Base-by-base conservation (phyloP, 176 grass and related monocot species). In the Puccinellia tenuiflora region DNA sequence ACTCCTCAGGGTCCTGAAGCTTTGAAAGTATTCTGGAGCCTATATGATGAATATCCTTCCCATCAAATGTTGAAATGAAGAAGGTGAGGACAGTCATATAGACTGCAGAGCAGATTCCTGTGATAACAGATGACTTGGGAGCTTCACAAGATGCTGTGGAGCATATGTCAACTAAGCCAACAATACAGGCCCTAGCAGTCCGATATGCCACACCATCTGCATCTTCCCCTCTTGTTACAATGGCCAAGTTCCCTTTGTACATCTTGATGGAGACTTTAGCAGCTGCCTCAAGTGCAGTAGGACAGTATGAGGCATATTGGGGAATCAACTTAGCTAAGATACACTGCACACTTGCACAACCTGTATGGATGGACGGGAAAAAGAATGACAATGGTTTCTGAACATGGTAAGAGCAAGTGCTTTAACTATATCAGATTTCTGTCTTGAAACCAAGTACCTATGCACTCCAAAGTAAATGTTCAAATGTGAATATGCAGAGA, bases 261-360 rank as follows among this genome's bases (percentile, higher is more conserved):
- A 98, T 98, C 72, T 94, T 92, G 75, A 98, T 94, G 13, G 90
- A 86, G 68, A 98, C 92, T 86, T 92, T 98, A 71, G 88, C 54
- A 39, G 95, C 90, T 68, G 92, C 90, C 83, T 98, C 92, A 12
- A 98, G 81, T 81, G 95, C 95, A 59, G 95, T 98, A 67, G 92
- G 95, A 60, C 90, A 98, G 76, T 87, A 89, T 61, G 86, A 88
- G 18, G 86, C 88, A 89, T 95, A 95, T n/a, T 83, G 92, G 88
- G 95, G 95, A 85, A 98, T 91, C 62, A 92, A 68, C 60, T 93
- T 87, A 75, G 95, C 91, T 85, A 98, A 83, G 82, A 95, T 85
- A 24, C 90, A 79, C 59, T 95, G 92, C 62, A 91, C 79, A 17
- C 88, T 98, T 75, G 85, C 59, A 75, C 88, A 95, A 85, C 95